phyloP scores from a whole-genome alignment of 768 basidiomycete genomes.

The Rhodotorula toruloides region DNA sequence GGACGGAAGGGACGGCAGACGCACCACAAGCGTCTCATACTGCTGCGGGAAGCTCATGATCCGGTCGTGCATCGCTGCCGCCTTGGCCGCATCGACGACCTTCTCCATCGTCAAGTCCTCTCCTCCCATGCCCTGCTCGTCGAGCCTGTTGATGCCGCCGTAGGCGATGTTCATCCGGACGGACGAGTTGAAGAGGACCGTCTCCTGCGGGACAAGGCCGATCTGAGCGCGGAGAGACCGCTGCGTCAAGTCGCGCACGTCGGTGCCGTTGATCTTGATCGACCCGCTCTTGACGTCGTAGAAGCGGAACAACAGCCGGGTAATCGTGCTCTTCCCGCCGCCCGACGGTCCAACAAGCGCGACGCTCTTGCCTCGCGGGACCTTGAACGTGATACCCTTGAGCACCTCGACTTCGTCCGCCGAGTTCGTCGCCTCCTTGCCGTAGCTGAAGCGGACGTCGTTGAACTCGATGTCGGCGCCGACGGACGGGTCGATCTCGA shows the following conservation, averaged over 20 bases:
- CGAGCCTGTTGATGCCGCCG: slow-evolving; percentile 48
- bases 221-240: slow-evolving; percentile 70
- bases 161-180: slow-evolving; percentile 51
- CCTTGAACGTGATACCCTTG: slow-evolving; percentile 74
- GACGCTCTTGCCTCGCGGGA: slow-evolving; percentile 78
- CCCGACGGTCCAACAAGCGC: slow-evolving; percentile 84
- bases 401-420: slow-evolving; percentile 55
- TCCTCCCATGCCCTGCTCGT: slow-evolving; percentile 47
- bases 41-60: slow-evolving; percentile 72
- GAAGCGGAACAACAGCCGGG: slow-evolving; percentile 64
- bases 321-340: slow-evolving; percentile 66
- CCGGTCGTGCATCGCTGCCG: slow-evolving; percentile 81
- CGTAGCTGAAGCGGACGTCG: slow-evolving; percentile 79
- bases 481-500: slow-evolving; percentile 51
- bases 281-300: slow-evolving; percentile 74
- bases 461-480: slow-evolving; percentile 84
- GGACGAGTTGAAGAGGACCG: slow-evolving; percentile 43
- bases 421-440: too few relatives aligned
- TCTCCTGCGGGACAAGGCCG: slow-evolving; percentile 85
- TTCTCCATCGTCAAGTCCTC: slow-evolving; percentile 65
- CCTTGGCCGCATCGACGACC: slow-evolving; percentile 69
- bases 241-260: slow-evolving; percentile 83
- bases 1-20: background rate
- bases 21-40: slow-evolving; percentile 72
- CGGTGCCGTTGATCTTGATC: slow-evolving; percentile 60